phyloP scores from a whole-genome alignment of 2,329 filamentous ascomycete genomes.

The Aplosporella prunicola region DNA sequence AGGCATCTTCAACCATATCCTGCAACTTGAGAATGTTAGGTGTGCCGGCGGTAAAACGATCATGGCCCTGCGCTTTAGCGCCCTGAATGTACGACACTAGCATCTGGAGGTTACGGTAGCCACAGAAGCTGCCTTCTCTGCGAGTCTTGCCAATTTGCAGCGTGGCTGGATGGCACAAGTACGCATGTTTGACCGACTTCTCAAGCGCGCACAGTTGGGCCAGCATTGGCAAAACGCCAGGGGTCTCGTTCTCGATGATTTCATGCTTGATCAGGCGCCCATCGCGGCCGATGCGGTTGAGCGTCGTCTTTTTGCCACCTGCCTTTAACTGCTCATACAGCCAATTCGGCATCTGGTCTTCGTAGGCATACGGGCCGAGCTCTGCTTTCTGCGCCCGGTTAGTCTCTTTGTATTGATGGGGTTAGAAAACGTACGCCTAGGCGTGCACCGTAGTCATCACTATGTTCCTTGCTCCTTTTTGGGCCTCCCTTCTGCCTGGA shows the following conservation, averaged over 20 bases:
- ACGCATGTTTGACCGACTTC: constrained; percentile 56
- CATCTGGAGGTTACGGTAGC: constrained; percentile 94
- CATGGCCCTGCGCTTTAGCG: constrained; percentile 45
- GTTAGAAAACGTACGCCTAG: constrained; percentile 23
- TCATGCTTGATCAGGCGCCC: constrained; percentile 33
- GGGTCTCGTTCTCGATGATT: constrained; percentile 36
- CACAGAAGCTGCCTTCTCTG: constrained; percentile 86
- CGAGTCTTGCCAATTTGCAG: constrained; percentile 70
- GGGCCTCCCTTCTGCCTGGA: constrained; percentile 19
- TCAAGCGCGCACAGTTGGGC: constrained; percentile 49
- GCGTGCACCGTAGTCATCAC: constrained; percentile 22
- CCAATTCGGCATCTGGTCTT: constrained; percentile 36
- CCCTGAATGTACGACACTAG: constrained; percentile 68
- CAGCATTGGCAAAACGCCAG: constrained; percentile 36
- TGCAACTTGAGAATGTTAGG: constrained; percentile 78
- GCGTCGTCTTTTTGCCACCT: constrained; percentile 29
- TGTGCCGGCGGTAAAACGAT: constrained; percentile 50
- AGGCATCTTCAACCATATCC: constrained; percentile 76
- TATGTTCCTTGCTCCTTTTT: constrained; percentile 13
- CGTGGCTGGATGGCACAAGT: constrained; percentile 67
- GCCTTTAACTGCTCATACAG: constrained; percentile 32
- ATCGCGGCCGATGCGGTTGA: constrained; percentile 34
- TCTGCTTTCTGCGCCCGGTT: constrained; percentile 27
- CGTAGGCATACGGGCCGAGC: constrained; percentile 39
- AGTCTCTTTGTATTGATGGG: no score